Evolutionary conservation across 495 filamentous ascomycete species (phyloP), one percentile per base, ranked within the genome.

Genomic region (Annulohypoxylon bovei): DNA sequence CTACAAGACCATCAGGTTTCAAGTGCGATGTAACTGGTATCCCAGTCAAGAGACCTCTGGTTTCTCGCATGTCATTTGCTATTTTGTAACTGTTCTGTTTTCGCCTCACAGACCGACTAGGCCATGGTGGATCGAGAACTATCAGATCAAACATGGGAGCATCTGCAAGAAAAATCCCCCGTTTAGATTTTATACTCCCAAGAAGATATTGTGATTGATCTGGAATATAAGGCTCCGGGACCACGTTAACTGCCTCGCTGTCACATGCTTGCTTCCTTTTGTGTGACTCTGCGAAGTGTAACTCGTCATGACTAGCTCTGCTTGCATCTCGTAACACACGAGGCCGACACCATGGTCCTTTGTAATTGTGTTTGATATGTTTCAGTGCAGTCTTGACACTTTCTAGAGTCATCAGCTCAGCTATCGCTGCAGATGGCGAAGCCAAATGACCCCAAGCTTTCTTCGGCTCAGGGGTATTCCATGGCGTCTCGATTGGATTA

Each of bases 51-150:
- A 91, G 79, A 6, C 59, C 18, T 20, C 53, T 49, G 16, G 81
- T 81, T 49, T 80, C 79, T 40, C 77, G 69, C 12, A 80, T 70
- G 32, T 77, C 74, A 7, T 80, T 71, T 11, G 83, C 81, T n/a
- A 87, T 89, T 1, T 75, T 67, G 78, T 98, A 98, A 20, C 79
- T 70, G 18, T 85, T 82, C 12, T 80, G 79, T 54, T 89, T 90
- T 16, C 94, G 88, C 56, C 86, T 85, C 8, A 90, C 95, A 22
- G 93, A 97, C n/a, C 87, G 85, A 74, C 97, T 98, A 1, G 93
- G 90, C 95, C 95, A 99, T 2, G 95, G 95, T 18, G 95, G 95
- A 76, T 98, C 95, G 6, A 98, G 85, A 23, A 97, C 78, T 49
- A 98, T 86, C 37, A 97, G 81, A 75, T 95, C 84, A 80, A 97